Percentiles rank a stretch among this genome's conserved stretches.
Evolutionary conservation across 2,329 filamentous ascomycete species (phyloP).

Genomic region (Pleomassaria siparia): DNA sequence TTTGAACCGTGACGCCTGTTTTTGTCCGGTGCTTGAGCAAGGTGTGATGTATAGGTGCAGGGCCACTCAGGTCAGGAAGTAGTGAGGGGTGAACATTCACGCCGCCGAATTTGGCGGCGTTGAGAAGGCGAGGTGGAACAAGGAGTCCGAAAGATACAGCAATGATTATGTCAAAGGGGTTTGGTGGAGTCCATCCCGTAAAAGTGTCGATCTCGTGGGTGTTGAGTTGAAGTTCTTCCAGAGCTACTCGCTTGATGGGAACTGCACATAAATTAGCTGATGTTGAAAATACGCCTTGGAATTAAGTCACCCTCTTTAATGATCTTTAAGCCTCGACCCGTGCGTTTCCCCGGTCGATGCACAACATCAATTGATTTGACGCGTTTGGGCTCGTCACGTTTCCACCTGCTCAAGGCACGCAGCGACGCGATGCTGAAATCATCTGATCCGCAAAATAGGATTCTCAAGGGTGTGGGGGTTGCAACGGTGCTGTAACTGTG

Average conservation of each 20-base stretch:
- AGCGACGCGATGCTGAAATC: constrained; percentile 82
- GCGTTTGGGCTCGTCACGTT: constrained; percentile 36
- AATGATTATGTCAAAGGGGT: constrained; percentile 70
- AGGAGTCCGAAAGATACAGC: constrained; percentile 95
- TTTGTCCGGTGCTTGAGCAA: constrained; percentile 62
- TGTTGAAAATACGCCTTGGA: not conserved
- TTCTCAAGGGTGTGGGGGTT: constrained; percentile 63
- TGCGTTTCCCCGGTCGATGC: constrained; percentile 75
- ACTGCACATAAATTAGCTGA: constrained; percentile 52
- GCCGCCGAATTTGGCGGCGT: constrained; percentile 74
- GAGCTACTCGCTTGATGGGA: constrained; percentile 66
- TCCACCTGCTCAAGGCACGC: constrained; percentile 65
- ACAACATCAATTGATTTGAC: constrained; percentile 79
- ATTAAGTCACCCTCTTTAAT: constrained; percentile 62
- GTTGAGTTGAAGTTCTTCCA: constrained; percentile 63
- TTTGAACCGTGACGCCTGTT: constrained; percentile 85
- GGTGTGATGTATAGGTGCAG: constrained; percentile 85
- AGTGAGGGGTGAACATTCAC: constrained; percentile 93
- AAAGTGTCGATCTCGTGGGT: constrained; percentile 82
- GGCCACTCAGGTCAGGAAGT: constrained; percentile 80
- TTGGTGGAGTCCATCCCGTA: constrained; percentile 65
- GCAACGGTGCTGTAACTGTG: constrained; percentile 16
- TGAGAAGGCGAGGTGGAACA: constrained; percentile 75
- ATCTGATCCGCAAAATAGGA: constrained; percentile 95
- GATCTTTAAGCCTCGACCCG: constrained; percentile 71